A percentile compares a stretch with the other conserved stretches of the same genome.
phyloP scores from a whole-genome alignment of 495 filamentous ascomycete species.

The Annulohypoxylon nitens region DNA sequence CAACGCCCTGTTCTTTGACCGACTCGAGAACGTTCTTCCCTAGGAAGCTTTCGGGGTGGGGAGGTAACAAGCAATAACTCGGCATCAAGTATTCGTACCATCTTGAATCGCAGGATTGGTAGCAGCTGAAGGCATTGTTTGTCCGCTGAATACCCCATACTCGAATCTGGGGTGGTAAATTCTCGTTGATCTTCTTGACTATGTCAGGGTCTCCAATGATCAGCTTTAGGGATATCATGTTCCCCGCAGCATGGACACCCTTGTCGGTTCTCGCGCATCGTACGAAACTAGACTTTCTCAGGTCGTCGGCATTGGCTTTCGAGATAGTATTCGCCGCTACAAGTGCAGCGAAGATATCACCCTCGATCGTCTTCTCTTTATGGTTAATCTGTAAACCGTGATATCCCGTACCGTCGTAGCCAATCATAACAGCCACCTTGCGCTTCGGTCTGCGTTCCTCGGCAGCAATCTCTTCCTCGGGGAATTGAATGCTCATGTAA shows the following conservation, averaged over 20 bases:
- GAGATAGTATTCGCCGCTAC: conserved; percentile 92
- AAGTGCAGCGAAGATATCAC: conserved; percentile 93
- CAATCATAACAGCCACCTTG: conserved; percentile 94
- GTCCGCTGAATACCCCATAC: conserved; percentile 93
- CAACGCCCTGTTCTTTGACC: conserved; percentile 76
- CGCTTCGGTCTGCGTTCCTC: conserved; percentile 91
- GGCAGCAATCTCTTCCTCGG: conserved; percentile 79
- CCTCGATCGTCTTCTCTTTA: conserved; percentile 91
- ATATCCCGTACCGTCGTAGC: conserved; percentile 97
- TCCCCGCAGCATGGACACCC: conserved; percentile 96
- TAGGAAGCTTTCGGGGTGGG: conserved; percentile 86
- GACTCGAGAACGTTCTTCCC: conserved; percentile 80
- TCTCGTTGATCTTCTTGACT: conserved; percentile 88
- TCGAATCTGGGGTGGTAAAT: conserved; percentile 87
- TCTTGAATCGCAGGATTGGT: conserved; percentile 90
- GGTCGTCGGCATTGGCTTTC: conserved; percentile 94
- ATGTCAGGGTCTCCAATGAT: conserved; percentile 92
- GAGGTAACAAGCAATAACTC: conserved; percentile 88
- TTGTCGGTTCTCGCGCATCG: conserved; percentile 97
- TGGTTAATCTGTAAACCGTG: conserved; percentile 90
- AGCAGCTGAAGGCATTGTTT: conserved; percentile 87
- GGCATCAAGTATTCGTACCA: conserved; percentile 98
- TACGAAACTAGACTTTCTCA: conserved; percentile 93
- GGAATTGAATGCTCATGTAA: conserved; percentile 61
- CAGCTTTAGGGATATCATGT: conserved; percentile 93